Evolutionary conservation across 208 protist genomes (phyloP), one percentile per base, ranked within the genome.

Genomic region (Leishmania aethiopica): DNA sequence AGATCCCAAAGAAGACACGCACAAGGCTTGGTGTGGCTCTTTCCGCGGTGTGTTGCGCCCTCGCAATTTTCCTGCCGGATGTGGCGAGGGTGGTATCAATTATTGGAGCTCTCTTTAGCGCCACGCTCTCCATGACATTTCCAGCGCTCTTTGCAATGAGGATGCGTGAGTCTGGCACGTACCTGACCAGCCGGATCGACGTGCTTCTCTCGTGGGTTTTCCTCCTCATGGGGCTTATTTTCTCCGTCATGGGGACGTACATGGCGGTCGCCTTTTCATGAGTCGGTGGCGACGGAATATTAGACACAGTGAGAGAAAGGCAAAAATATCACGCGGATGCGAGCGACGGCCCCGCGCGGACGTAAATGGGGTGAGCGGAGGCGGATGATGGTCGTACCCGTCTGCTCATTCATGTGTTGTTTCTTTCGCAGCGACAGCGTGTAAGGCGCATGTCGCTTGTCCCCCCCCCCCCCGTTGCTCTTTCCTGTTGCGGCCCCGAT

Each of bases 121-220:
- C 93, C 42, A 93, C 91, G 11, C 87, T 96, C n/a, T 92, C 88
- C 75, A 94, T 96, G 91, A 96, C 90, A 11, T 89, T 96, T 42
- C 93, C 93, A 55, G 89, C 91, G 53, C 73, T 96, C 11, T 95
- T 96, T 69, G 84, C 93, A n/a, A 85, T 95, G 62, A 80, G 90
- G 76, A 96, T 96, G 93, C 86, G 86, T 19, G 55, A 75, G 70
- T 84, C 85, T 42, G 88, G 90, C 40, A 92, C 93, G 17, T 94
- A 95, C 75, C 81, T 94, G 51, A 94, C 89, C 13, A 45, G 79
- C 40, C 85, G 76, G 40, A 60, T 88, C 4, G 93, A 96, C 79
- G 85, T 66, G 55, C 57, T 90, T 10, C 70, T 93, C 19, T 88
- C 72, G 55, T 90, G 85, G 75, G 51, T 75, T 42, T 84, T 96